Percentiles rank a stretch among this genome's conserved stretches.
phyloP scores from a whole-genome alignment of 371 early-diverging fungal genomes.

The Mucor piriformis region DNA sequence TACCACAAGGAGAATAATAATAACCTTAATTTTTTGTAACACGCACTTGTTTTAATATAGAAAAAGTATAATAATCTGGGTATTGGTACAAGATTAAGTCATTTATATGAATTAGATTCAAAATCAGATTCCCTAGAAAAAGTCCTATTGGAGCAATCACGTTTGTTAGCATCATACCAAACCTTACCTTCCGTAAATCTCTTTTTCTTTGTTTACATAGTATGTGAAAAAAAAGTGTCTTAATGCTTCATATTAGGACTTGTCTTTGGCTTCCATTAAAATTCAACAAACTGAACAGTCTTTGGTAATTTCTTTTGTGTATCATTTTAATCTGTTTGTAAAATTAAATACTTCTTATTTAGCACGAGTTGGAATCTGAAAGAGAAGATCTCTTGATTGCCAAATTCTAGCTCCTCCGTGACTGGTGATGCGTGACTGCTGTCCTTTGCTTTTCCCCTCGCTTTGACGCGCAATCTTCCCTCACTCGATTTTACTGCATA shows the following conservation, averaged over 20 bases:
- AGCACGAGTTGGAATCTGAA: conserved; percentile 14
- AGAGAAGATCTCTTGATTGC: conserved; percentile 9
- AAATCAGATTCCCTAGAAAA: not conserved
- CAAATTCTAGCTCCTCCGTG: not conserved
- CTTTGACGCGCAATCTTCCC: conserved; percentile 12
- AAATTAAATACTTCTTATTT: not conserved
- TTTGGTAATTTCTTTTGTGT: conserved; percentile 17
- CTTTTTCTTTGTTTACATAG: not conserved
- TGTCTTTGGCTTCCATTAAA: conserved; percentile 21
- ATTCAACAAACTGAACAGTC: conserved; percentile 12
- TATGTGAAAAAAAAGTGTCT: too few relatives aligned
- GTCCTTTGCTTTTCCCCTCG: too few relatives aligned
- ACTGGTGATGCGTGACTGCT: too few relatives aligned
- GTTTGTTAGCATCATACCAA: not conserved
- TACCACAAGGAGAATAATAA: not conserved
- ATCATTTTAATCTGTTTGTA: not conserved
- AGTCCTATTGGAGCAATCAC: not conserved
- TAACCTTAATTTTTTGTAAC: not conserved
- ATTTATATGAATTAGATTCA: conserved; percentile 6
- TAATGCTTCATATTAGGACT: too few relatives aligned
- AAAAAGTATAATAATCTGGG: conserved; percentile 6
- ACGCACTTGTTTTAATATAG: conserved; percentile 1
- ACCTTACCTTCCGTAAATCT: conserved; percentile 10
- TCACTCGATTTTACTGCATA: not conserved
- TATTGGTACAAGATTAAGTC: not conserved